Base-by-base conservation (phyloP, 805 yeast genomes). In the Ogataea naganishii region DNA sequence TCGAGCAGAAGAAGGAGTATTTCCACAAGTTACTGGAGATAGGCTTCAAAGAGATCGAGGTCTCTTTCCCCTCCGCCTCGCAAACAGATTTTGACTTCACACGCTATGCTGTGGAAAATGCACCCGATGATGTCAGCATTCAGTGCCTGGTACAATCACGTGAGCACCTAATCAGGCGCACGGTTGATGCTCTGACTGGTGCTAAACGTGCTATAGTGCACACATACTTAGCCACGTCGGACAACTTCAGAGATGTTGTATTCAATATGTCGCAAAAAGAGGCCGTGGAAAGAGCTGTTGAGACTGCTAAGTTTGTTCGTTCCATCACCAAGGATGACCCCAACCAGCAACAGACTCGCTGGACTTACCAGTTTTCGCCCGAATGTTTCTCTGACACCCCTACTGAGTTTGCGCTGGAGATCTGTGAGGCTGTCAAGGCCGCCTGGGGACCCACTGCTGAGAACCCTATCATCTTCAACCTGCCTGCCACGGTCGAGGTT, bases 71-170 rank as follows among this genome's bases (percentile, higher is more conserved):
- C 7, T 75, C 84, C 18, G 88, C 88, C 3, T 79, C 86, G 4
- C 88, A 80, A 50, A 77, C 84, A 6, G 89, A 80, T 58, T 80
- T 80, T 47, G 89, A 80, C 55, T 80, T 80, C 62, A 80, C 89
- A 14, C 63, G 86, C 36, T 80, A 72, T 44, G 88, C 86, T 6
- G 85, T 80, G 25, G 83, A 77, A 51, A 71, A 73, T 44, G 81
- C 84, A 18, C 89, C 89, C 8, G 80, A 67, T 13, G 89, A 79
- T 47, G 88, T 80, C 14, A 53, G 67, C 23, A 74, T 80, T 43
- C 89, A 80, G 59, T 84, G 77, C 34, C 62, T 80, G 32, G 78
- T 80, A 18, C 89, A 77, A 51, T 75, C 80, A n/a, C 66, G 89
- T 56, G 86, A 78, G 46, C 81, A 75, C 38, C 63, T 80, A 37